A percentile compares a stretch with the other conserved stretches of the same genome.
Conservation (phyloP, 306 rosid species). For the Begonia peltatifolia region DNA sequence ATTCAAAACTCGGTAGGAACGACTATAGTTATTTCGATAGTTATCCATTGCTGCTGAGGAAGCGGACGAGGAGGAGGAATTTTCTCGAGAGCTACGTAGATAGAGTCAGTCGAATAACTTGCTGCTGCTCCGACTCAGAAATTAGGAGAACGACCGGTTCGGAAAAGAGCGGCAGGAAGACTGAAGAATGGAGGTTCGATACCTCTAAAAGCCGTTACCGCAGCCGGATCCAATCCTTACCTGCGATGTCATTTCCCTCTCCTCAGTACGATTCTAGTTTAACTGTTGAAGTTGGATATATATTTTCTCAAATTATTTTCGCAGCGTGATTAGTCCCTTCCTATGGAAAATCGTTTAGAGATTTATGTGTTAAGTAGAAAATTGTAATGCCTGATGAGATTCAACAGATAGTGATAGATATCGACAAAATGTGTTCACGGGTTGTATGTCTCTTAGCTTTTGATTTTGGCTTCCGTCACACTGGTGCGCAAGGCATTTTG, state of each 20-base stretch:
- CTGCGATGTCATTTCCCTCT: conserved; percentile 77
- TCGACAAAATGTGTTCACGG: too few relatives aligned
- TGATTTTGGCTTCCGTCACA: not conserved
- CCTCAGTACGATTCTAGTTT: conserved; percentile 26
- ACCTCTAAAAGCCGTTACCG: conserved; percentile 35
- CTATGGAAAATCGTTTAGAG: too few relatives aligned
- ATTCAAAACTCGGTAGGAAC: conserved; percentile 24
- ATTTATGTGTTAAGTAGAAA: too few relatives aligned
- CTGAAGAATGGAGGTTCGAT: conserved; percentile 52
- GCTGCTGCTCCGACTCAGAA: conserved; percentile 53
- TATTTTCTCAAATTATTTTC: too few relatives aligned
- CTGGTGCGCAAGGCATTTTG: not conserved
- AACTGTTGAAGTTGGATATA: too few relatives aligned
- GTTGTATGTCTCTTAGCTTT: not conserved
- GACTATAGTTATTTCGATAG: conserved; percentile 6
- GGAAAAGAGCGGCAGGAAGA: conserved; percentile 27
- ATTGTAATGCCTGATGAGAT: too few relatives aligned
- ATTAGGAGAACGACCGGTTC: conserved; percentile 39
- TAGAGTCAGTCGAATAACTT: conserved; percentile 17
- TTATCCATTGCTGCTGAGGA: conserved; percentile 16
- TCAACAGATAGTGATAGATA: too few relatives aligned
- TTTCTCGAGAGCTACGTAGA: conserved; percentile 15
- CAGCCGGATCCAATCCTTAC: conserved; percentile 45
- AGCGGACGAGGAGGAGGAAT: conserved; percentile 27
- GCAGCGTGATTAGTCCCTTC: too few relatives aligned